These are phyloP conservation scores for Emmonsiellopsis sp. DNA, from an alignment of 2,329 filamentous ascomycete species.

Conservation along the genomic window DNA sequence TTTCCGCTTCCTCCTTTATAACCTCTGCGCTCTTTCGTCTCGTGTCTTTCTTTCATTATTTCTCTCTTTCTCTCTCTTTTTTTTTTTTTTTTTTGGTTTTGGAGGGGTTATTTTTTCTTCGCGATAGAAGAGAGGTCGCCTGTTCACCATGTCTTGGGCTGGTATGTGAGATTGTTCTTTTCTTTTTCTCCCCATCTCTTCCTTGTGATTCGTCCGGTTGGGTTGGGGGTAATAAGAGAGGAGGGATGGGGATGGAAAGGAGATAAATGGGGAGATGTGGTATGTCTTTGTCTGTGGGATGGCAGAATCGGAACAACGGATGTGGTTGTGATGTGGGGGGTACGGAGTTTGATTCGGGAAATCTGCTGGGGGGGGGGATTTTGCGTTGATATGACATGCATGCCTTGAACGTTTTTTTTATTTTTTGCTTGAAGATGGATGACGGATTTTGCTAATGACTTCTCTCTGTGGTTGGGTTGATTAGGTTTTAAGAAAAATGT, in stretches of 20 bases:
- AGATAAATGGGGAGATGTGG: background rate
- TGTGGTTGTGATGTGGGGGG: too few species aligned
- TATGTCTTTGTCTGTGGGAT: background rate
- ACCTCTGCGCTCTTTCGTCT: conserved; percentile 8
- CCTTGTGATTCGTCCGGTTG: background rate
- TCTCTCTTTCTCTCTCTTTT: conserved; percentile 19
- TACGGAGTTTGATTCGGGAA: too few species aligned
- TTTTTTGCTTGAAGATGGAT: background rate
- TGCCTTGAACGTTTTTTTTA: background rate
- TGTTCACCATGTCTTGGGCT: conserved; percentile 13
- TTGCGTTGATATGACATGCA: background rate
- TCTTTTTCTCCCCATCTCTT: too few species aligned
- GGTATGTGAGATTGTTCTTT: conserved; percentile 7
- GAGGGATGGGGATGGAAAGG: background rate
- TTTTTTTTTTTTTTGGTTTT: conserved; percentile 9
- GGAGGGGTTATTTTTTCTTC: background rate
- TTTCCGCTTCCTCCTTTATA: too few species aligned
- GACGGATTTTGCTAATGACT: background rate
- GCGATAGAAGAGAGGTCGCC: background rate
- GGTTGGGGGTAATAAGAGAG: background rate
- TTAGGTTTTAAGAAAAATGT: conserved; percentile 90
- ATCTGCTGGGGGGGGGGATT: background rate
- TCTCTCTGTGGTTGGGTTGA: background rate
- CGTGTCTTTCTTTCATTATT: conserved; percentile 8
- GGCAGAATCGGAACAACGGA: too few species aligned